A percentile compares a stretch with the other conserved stretches of the same genome.
phyloP scores from a whole-genome alignment of 495 filamentous ascomycete genomes.

The Peziza echinospora region DNA sequence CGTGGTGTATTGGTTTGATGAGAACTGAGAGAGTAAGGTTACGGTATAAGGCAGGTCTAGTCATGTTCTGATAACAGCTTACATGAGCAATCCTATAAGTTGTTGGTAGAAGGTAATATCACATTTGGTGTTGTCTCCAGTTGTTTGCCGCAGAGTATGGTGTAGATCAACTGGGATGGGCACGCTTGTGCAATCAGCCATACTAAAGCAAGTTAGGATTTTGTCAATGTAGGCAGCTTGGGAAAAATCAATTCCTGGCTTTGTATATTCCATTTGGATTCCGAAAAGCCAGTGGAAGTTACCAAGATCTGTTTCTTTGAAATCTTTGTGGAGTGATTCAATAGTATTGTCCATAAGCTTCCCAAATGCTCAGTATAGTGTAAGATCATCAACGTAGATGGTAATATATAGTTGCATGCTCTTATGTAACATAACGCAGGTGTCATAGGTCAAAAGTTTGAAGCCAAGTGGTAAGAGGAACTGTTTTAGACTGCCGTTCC shows the following conservation, averaged over 20 bases:
- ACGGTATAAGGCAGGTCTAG: constrained; percentile 7
- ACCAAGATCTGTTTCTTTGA: neutral
- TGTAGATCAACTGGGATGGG: neutral
- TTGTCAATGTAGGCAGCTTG: constrained; percentile 1
- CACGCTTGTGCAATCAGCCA: neutral
- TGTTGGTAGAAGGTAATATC: too few relatives aligned
- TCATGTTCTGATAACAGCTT: too few relatives aligned
- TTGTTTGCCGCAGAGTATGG: neutral
- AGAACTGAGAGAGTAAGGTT: constrained; percentile 5
- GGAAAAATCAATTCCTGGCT: neutral
- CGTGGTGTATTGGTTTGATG: neutral
- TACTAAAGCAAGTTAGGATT: neutral
- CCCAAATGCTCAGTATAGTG: neutral
- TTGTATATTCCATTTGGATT: neutral
- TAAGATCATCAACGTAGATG: neutral
- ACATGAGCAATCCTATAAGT: too few relatives aligned
- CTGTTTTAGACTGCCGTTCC: constrained; percentile 3
- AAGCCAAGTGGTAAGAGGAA: constrained; percentile 3
- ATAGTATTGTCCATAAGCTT: constrained; percentile 1
- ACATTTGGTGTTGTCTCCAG: too few relatives aligned
- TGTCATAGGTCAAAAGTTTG: constrained; percentile 1
- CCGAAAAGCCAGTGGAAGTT: neutral
- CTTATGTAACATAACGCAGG: constrained; percentile 5
- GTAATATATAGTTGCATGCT: neutral
- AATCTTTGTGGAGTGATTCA: neutral